Percentiles rank a stretch among this genome's conserved stretches.
phyloP scores from a whole-genome alignment of 2,329 filamentous ascomycete genomes.

The Beauveria australis region DNA sequence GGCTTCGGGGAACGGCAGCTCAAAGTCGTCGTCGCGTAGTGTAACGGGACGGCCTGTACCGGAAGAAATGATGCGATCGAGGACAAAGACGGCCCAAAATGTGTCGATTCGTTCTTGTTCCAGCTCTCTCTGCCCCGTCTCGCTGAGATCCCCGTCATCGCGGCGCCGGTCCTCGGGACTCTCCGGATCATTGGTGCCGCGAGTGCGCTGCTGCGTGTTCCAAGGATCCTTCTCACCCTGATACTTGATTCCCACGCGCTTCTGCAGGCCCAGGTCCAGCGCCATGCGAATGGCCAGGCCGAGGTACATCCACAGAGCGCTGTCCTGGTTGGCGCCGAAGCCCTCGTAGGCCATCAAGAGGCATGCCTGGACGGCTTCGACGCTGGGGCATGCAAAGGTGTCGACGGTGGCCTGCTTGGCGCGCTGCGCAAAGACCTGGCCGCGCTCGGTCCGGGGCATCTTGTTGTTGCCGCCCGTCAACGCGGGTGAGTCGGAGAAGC shows the following conservation, averaged over 20 bases:
- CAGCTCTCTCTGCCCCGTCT: slow-evolving; percentile 52
- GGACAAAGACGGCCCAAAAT: slow-evolving; percentile 83
- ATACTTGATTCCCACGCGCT: slow-evolving; percentile 63
- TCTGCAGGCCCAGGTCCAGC: slow-evolving; percentile 72
- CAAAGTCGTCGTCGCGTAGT: slow-evolving; percentile 75
- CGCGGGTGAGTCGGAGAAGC: slow-evolving; percentile 60
- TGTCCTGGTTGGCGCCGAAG: slow-evolving; percentile 82
- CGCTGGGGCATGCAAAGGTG: slow-evolving; percentile 72
- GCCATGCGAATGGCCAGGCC: slow-evolving; percentile 80
- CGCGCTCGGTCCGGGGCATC: slow-evolving; percentile 56
- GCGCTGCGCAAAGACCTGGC: slow-evolving; percentile 69
- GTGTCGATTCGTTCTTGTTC: slow-evolving; percentile 80
- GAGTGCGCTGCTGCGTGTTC: slow-evolving; percentile 37
- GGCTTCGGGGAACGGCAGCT: slow-evolving; percentile 58
- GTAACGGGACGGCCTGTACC: slow-evolving; percentile 80
- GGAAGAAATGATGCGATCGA: slow-evolving; percentile 80
- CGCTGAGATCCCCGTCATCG: slow-evolving; percentile 34
- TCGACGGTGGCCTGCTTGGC: slow-evolving; percentile 79
- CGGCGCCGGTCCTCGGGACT: slow-evolving; percentile 34
- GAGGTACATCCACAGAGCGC: slow-evolving; percentile 88
- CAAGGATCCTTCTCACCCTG: slow-evolving; percentile 46
- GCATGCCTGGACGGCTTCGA: slow-evolving; percentile 77
- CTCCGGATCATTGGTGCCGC: slow-evolving; percentile 24
- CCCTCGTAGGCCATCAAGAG: slow-evolving; percentile 81
- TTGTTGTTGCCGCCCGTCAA: slow-evolving; percentile 41